Evolutionary conservation across 805 yeast genomes (phyloP), one percentile per base, ranked within the genome.

Genomic region (Komagataella kurtzmanii): DNA sequence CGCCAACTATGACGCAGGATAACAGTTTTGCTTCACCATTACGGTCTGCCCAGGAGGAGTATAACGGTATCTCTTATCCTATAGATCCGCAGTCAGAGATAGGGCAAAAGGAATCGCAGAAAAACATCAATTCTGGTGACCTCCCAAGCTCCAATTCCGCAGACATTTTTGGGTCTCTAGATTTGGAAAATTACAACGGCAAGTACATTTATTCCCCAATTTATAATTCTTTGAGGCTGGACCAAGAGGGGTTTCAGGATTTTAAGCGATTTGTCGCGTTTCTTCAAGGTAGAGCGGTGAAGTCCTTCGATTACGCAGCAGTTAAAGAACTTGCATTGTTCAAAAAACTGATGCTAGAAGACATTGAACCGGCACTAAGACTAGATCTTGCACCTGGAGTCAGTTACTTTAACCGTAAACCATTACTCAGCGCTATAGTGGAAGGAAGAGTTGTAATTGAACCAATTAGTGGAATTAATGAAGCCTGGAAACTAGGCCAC

Each of bases 381-480:
- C 65, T 85, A 23, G 90, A 84, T 53, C 62, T 66, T 46, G 81
- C 90, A 0, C 80, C 83, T 2, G 81, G 83, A 17, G 64, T 83
- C 50, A 72, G 83, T 24, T 82, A 81, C 79, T 74, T 82, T 52
- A 78, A 73, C 50, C 75, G 78, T 55, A 74, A 85, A 52, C 68
- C 80, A 10, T 74, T 90, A 52, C 71, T 89, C 72, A 65, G 73
- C 48, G 75, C 82, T 17, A 73, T 91, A 55, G 76, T 85, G 36
- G 97, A 89, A 50, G 95, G 95, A 3, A 74, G 84, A 47, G 88
- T 88, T 5, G 73, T 80, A 3, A 81, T 91, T 45, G 96, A 89
- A 65, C 99, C 99, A 0, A 77, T 90, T 7, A 79, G 88, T 50
- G 90, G 91, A 0, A 75, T 84, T 45, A 89, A 90, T 59, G 95